Evolutionary conservation across 331 rosid genomes (phyloP).

Genomic region (Saraca asoca): DNA sequence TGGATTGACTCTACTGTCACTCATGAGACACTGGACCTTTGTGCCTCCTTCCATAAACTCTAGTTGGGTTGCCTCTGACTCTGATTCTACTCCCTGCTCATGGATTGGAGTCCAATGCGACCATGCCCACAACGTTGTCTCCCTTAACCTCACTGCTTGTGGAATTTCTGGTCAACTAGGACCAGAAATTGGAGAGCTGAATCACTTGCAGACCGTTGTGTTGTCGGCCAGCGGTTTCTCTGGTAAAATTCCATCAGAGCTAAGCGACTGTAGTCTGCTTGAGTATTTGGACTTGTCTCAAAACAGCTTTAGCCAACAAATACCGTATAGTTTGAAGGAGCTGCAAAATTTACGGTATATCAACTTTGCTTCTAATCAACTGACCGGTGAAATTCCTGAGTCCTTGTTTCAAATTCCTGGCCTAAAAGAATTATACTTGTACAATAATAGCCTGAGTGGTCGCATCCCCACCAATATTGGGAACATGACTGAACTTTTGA

Average conservation of each 20-base stretch:
- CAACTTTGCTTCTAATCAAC: constrained; percentile 38
- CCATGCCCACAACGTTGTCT: constrained; percentile 29
- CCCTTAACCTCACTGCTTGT: constrained; percentile 42
- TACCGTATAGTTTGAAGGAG: constrained; percentile 47
- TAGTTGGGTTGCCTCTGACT: constrained; percentile 43
- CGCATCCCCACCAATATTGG: constrained; percentile 62
- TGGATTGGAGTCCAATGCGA: constrained; percentile 55
- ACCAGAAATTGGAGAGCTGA: constrained; percentile 40
- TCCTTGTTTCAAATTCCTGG: constrained; percentile 50
- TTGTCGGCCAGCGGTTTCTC: constrained; percentile 41
- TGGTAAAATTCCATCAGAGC: constrained; percentile 48
- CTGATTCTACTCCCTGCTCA: constrained; percentile 54
- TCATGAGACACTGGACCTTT: constrained; percentile 40
- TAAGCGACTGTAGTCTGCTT: constrained; percentile 53
- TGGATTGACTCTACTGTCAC: constrained; percentile 43
- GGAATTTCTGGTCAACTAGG: constrained; percentile 51
- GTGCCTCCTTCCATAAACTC: constrained; percentile 39
- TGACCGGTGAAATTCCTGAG: constrained; percentile 54
- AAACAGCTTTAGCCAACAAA: constrained; percentile 49
- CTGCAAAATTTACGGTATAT: constrained; percentile 42
- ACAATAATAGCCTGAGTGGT: constrained; percentile 49
- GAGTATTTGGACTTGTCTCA: constrained; percentile 43
- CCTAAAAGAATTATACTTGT: constrained; percentile 43
- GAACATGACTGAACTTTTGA: constrained; percentile 43
- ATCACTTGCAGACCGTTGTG: constrained; percentile 44